Base-by-base conservation (phyloP, 331 rosid species). In the Saraca asoca region DNA sequence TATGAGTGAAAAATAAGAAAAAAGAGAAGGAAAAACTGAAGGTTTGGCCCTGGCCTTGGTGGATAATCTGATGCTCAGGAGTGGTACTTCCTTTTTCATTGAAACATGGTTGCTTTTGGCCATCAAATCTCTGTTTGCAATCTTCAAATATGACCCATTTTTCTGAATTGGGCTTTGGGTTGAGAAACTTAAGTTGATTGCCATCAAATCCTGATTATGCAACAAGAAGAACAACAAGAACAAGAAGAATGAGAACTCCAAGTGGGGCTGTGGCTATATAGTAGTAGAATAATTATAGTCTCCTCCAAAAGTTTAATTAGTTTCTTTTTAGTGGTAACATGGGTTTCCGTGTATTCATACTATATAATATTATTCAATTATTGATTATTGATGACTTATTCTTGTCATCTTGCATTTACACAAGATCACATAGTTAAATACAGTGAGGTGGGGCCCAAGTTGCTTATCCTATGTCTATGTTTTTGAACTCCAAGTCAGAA, bases 61-160 rank as follows among this genome's bases (percentile, higher is more conserved):
- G 75, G 87, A 88, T 49, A 88, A 80, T 76, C 77, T 83, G 86
- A 87, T 86, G 82, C 79, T 79, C 66, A 74, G 57, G 11, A 49
- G 12, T n/a, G 85, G 50, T 12, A 24, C 31, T 24, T 77, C 58
- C 62, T 60, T 81, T 76, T 65, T 88, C 75, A 83, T 58, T 19
- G 79, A 41, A 58, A 74, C 33, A 33, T 45, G 73, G 56, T 58
- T 64, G 52, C 66, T 71, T 73, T 77, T 81, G 24, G 73, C 72
- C 79, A 71, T 79, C 54, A 76, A 64, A 62, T 63, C 56, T 46
- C 70, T 81, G 61, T 48, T 67, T 35, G 76, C 38, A 68, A 82
- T 77, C 63, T 69, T 85, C 52, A 58, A n/a, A 60, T 75, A 63
- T 55, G 74, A 69, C 68, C 83, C 74, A 57, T 77, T 58, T 71